Evolutionary conservation across 164 flowering plant genomes (phyloP), one percentile per base, ranked within the genome.

Genomic region (Annona cherimola): DNA sequence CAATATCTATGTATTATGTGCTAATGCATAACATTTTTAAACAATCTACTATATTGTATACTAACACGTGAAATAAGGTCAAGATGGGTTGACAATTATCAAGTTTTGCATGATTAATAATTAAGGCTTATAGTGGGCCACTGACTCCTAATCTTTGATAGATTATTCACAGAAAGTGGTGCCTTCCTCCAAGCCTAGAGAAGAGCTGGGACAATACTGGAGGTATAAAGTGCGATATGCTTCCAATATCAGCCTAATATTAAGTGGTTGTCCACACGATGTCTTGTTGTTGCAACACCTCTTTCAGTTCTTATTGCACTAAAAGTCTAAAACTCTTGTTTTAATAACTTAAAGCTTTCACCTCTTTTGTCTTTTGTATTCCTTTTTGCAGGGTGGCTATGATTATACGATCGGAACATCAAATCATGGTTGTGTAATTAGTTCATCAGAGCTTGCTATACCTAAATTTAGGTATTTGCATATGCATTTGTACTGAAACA

Each of bases 181-280:
- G 68, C 70, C 88, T 75, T 82, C 91, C 45, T 86, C 89, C 40
- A 83, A 82, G 79, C 96, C 99, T 41, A 87, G 86, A 76, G 92
- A 90, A 80, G 93, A 88, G 76, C 71, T 61, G 68, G 97, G 99
- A 68, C 81, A 70, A 62, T 91, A 91, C 75, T 93, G 99, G 98
- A 98, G 99, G 11, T 95, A 91, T 77, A 93, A 76, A 79, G 99
- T 95, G 73, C 85, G 98, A 73, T 93, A 93, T 85, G 98, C 99
- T 73, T 74, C 94, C 42, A 88, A 83, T 80, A 72, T 95, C 66
- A 89, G 87, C 71, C 86, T 92, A 62, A 88, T 88, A 45, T 81
- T 89, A 71, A 86, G 80, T 57, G 83, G 82, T 70, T 85, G 94
- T 82, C 90, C 94, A 45, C 86, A 81, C 76, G 75, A 91, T 96